Evolutionary conservation across 768 basidiomycete genomes (phyloP), one percentile per base, ranked within the genome.

Genomic region (Auriculariales sp.): DNA sequence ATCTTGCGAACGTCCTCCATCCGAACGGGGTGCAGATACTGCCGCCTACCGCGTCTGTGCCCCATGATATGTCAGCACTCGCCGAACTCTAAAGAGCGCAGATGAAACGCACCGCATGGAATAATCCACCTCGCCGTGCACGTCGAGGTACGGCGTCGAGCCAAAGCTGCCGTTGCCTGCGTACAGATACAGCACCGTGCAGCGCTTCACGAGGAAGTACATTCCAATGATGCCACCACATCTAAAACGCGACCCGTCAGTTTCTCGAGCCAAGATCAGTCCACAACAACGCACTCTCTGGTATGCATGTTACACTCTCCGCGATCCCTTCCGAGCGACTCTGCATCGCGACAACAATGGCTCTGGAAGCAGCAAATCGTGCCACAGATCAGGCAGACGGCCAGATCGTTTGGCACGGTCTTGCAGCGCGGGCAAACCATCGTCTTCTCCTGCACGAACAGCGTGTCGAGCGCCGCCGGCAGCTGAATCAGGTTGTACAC

Each of bases 241-340:
- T 50, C 94, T 97, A 55, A 11, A 46, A 34, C 48, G 49, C 27
- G 12, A 22, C 11, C n/a, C 10, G 48, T 36, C 33, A 49, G 36
- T 25, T 28, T 46, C 3, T 17, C 24, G 12, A 9, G 46, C 14
- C 5, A 28, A 49, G 17, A 39, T 48, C 25, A 31, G 28, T 12
- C 4, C 28, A 28, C 28, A 36, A 51, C 49, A 5, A 80, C 91
- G 60, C 60, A 95, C 94, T 88, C 84, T 74, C 91, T 73, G 47
- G 83, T 87, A 61, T 98, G 95, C 72, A 86, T 77, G 61, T 97
- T 99, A 62, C 93, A 97, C 60, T 99, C 94, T 27, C 94, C 95
- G 24, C 82, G 69, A 33, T 69, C 67, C 15, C 66, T 64, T 22
- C 55, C 68, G 15, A 69, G 72, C 35, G 80, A 77, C 27, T 79